These are phyloP conservation scores for Fraxinus cuspidata DNA, from an alignment of 257 asterid species.

Conservation along the genomic window DNA sequence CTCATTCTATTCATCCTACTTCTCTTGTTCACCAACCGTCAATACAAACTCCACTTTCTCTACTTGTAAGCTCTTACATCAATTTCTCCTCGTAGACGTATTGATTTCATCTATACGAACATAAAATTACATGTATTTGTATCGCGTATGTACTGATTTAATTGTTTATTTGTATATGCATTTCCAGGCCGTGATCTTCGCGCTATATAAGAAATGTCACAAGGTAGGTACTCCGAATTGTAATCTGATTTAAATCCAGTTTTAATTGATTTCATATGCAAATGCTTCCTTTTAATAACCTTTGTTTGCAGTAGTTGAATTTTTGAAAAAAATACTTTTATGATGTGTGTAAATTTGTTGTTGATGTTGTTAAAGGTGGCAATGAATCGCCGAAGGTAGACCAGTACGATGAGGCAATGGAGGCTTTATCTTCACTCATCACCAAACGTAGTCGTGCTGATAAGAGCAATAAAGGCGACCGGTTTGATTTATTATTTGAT, in stretches of 20 bases:
- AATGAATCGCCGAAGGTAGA: conserved; percentile 24
- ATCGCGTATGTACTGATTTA: not conserved
- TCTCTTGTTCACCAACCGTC: not conserved
- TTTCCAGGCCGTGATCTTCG: not conserved
- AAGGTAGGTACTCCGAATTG: not conserved
- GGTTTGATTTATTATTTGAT: conserved; percentile 74
- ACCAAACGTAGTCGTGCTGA: conserved; percentile 97
- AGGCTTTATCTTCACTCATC: conserved; percentile 86
- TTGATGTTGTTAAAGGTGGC: not conserved
- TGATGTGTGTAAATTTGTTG: not conserved
- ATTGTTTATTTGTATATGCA: not conserved
- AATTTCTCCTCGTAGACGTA: not conserved
- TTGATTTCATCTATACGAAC: not conserved
- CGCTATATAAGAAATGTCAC: not conserved
- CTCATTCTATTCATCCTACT: not conserved
- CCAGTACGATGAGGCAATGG: conserved; percentile 88
- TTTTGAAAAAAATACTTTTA: not conserved
- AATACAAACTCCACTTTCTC: not conserved
- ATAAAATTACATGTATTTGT: not conserved
- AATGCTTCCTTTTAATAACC: not conserved
- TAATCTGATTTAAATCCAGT: not conserved
- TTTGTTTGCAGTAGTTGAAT: not conserved
- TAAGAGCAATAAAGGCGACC: conserved; percentile 82
- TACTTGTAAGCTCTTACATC: not conserved
- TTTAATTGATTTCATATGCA: not conserved